A percentile compares a stretch with the other conserved stretches of the same genome.
phyloP scores from a whole-genome alignment of 768 basidiomycete genomes.

The Rhodosporidiobolus sp. region DNA sequence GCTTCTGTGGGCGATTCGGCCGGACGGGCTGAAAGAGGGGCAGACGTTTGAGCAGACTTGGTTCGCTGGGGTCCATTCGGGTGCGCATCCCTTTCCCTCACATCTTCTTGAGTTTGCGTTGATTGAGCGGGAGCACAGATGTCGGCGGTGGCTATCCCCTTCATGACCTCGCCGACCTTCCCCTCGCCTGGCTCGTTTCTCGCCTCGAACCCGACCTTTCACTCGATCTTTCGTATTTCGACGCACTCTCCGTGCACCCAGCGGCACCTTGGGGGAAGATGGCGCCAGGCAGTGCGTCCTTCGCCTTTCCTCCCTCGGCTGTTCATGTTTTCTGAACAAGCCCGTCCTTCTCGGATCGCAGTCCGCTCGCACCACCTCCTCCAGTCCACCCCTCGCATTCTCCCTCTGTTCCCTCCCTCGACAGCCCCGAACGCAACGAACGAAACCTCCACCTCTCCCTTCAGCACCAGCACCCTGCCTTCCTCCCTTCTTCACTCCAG shows the following conservation, averaged over 20 bases:
- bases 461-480: not conserved
- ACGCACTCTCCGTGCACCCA: not conserved
- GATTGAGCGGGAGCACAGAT: no score
- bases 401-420: not conserved
- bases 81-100: slow-evolving; percentile 28
- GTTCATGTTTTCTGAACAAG: no score
- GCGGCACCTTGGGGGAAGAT: slow-evolving; percentile 5
- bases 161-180: slow-evolving; percentile 18
- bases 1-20: slow-evolving; percentile 16
- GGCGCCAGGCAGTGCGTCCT: not conserved
- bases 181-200: slow-evolving; percentile 12
- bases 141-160: slow-evolving; percentile 23
- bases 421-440: not conserved
- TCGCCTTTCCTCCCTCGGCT: not conserved
- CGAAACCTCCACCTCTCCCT: slow-evolving; percentile 1
- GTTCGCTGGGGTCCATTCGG: slow-evolving; percentile 45
- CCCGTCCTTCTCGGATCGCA: no score
- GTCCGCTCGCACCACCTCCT: not conserved
- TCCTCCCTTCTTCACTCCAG: not conserved
- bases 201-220: not conserved
- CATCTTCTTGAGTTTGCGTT: slow-evolving; percentile 30
- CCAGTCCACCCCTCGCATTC: not conserved
- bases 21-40: not conserved
- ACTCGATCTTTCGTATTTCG: slow-evolving; percentile 1
- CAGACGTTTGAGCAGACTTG: slow-evolving; percentile 41